phyloP scores from a whole-genome alignment of 2,329 filamentous ascomycete species.

The Sordariomycetes sp. region DNA sequence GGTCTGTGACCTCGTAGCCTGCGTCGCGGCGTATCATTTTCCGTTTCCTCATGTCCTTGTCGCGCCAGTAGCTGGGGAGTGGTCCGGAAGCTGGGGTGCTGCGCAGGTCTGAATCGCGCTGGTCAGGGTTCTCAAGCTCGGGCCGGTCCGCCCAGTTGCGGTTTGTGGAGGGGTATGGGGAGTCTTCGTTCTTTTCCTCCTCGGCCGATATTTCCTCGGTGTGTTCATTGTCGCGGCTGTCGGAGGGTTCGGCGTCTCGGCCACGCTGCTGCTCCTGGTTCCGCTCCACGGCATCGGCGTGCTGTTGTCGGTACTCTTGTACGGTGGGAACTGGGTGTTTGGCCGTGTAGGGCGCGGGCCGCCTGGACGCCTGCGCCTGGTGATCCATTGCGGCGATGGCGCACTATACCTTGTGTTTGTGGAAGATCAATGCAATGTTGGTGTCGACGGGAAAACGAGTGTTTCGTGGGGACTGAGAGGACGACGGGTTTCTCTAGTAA shows the following conservation, averaged over 20 bases:
- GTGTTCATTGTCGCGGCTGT: conserved; percentile 14
- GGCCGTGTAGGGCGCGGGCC: conserved; percentile 22
- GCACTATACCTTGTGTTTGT: too few species aligned
- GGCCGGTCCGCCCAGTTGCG: conserved; percentile 21
- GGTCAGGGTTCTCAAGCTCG: conserved; percentile 5
- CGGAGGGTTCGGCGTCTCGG: conserved; percentile 15
- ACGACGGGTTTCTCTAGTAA: too few species aligned
- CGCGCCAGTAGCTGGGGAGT: conserved; percentile 15
- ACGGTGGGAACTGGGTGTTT: conserved; percentile 33
- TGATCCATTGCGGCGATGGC: neutral
- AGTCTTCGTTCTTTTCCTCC: neutral
- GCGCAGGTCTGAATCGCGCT: conserved; percentile 7
- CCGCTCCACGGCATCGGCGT: conserved; percentile 13
- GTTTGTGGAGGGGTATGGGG: conserved; percentile 15
- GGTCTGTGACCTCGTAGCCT: conserved; percentile 50
- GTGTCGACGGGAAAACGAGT: too few species aligned
- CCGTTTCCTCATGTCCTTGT: conserved; percentile 33
- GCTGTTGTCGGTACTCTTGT: conserved; percentile 31
- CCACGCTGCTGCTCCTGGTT: neutral
- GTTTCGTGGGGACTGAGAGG: too few species aligned
- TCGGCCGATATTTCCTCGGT: neutral
- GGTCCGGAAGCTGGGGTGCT: conserved; percentile 17
- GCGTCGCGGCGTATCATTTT: conserved; percentile 28
- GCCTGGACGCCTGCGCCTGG: conserved; percentile 19
- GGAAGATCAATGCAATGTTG: too few species aligned